A percentile compares a stretch with the other conserved stretches of the same genome.
Evolutionary conservation across 306 rosid genomes (phyloP).

Genomic region (Urtica urens): DNA sequence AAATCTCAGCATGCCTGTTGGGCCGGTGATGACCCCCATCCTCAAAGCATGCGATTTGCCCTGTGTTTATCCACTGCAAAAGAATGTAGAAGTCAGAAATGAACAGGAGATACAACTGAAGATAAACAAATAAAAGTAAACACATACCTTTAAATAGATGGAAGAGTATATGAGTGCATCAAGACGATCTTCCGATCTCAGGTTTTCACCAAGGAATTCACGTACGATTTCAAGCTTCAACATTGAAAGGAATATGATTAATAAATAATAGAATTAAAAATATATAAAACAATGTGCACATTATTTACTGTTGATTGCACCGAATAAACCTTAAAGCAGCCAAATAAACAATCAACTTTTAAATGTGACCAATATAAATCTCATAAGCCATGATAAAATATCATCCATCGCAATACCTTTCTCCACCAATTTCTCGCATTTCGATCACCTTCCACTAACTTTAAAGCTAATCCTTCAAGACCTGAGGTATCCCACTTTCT

Average conservation of each 20-base stretch:
- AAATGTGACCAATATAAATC: background rate
- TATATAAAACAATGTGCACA: background rate
- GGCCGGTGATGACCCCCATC: conserved; percentile 97
- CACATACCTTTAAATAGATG: conserved; percentile 83
- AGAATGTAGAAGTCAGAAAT: conserved; percentile 24
- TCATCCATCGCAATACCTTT: conserved; percentile 42
- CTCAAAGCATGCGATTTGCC: conserved; percentile 94
- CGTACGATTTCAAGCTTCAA: conserved; percentile 83
- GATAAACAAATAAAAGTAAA: no score
- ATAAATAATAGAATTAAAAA: background rate
- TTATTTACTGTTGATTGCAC: no score
- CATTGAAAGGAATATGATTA: conserved; percentile 2
- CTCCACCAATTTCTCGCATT: conserved; percentile 84
- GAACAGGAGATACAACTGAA: no score
- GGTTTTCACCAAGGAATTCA: conserved; percentile 40
- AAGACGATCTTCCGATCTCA: conserved; percentile 38
- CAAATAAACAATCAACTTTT: background rate
- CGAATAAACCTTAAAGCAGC: no score
- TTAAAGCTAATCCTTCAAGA: conserved; percentile 64
- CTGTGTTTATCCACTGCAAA: conserved; percentile 97
- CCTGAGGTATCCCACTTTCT: conserved; percentile 62
- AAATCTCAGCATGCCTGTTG: conserved; percentile 91
- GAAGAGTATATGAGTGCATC: conserved; percentile 79
- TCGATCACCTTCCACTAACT: conserved; percentile 77
- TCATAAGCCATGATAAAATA: background rate